phyloP scores from a whole-genome alignment of 345 rosid genomes.

The Eucalyptus dawsonii region DNA sequence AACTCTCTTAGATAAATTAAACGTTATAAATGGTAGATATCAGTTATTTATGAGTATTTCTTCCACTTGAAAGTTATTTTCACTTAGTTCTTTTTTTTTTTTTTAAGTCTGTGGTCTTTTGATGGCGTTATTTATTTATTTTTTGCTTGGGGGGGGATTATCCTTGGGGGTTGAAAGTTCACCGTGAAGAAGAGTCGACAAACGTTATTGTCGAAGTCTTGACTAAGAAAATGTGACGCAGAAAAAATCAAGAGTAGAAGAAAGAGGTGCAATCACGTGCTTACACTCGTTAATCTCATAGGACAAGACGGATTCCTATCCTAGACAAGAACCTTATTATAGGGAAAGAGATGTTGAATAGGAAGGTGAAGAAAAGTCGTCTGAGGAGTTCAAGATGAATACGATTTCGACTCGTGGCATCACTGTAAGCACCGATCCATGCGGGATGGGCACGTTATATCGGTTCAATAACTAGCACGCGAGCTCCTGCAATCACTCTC shows the following conservation, averaged over 20 bases:
- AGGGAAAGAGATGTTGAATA: not conserved
- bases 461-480: not conserved
- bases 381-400: not conserved
- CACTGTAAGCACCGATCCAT: not conserved
- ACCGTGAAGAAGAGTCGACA: too few species aligned
- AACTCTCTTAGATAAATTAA: not conserved
- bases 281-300: not conserved
- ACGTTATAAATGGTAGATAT: not conserved
- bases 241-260: not conserved
- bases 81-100: fast-evolving
- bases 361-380: not conserved
- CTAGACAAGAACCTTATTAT: not conserved
- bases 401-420: not conserved
- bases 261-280: not conserved
- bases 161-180: too few species aligned
- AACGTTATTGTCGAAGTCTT: not conserved
- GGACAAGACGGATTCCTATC: not conserved
- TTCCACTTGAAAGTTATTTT: not conserved
- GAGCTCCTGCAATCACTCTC: not conserved
- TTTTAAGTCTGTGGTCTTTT: too few species aligned
- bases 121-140: too few species aligned
- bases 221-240: not conserved
- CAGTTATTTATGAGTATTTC: too few species aligned
- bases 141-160: too few species aligned
- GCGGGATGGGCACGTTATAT: not conserved